Base-by-base conservation (phyloP, 2,329 filamentous ascomycete species). In the Endoconidiophora polonica region DNA sequence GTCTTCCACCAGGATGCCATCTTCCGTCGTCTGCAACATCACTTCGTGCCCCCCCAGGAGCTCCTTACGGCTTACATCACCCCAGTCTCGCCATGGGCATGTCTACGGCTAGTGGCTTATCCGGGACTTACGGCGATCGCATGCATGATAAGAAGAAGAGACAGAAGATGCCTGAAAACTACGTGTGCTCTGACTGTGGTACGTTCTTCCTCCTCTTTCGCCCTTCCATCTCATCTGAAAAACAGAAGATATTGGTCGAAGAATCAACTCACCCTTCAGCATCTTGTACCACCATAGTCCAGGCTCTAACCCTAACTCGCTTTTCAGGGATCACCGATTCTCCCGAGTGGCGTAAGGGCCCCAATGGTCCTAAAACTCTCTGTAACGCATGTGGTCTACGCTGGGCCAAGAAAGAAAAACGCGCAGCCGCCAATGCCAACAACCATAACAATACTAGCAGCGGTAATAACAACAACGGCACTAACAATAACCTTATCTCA, bases 341-440 rank as follows among this genome's bases (percentile, higher is more conserved):
- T 14, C 90, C 90, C 0, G 90, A 96, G 68, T 96, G 90, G 90
- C 75, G 90, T 55, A 95, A 94, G 63, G 90, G 90, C 0, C 90
- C 90, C 0, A 86, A 77, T 55, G 90, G 90, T 2, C 88, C 88
- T 1, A 95, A 96, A 65, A 95, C 90, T 6, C 68, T 96, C 10
- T 96, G 90, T 65, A 96, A 96, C 66, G 90, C 90, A 5, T 96
- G 90, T 61, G 90, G 90, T 37, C 67, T 83, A 26, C 70, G 79
- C 48, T 83, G 79, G 79, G 78, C 79, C 14, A 79, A 84, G 75
- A 87, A 85, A 61, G 85, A 91, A 61, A 91, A 91, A 71, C 90
- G 86, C 60, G 43, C 42, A 3, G 43, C 49, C 5, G 44, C 49
- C 33, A 42, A 18, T 64, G 61, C 12, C 20, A 24, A 22, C 16